Evolutionary conservation across 805 yeast species (phyloP).

Genomic region (Sugiyamaella qingdaonensis): DNA sequence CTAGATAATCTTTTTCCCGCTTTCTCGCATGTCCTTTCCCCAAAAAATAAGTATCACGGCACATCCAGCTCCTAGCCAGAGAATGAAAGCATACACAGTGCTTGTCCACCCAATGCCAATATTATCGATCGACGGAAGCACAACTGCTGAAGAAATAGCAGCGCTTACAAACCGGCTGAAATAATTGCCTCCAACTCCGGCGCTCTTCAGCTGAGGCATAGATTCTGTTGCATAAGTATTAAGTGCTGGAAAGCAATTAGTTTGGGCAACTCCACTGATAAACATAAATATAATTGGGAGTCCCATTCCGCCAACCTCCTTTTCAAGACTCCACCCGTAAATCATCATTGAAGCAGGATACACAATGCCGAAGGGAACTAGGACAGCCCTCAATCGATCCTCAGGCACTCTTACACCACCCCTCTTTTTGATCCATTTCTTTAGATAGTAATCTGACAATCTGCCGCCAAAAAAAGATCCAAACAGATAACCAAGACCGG

Average conservation of each 20-base stretch:
- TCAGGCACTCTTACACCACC: conserved; percentile 47
- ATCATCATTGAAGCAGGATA: conserved; percentile 44
- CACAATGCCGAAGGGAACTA: conserved; percentile 40
- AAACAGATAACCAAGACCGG: conserved; percentile 49
- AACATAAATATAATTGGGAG: conserved; percentile 50
- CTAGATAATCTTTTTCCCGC: conserved; percentile 1
- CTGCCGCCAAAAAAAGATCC: conserved; percentile 53
- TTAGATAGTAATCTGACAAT: conserved; percentile 48
- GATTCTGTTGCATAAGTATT: conserved; percentile 59
- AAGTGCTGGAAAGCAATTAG: conserved; percentile 47
- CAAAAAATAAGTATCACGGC: conserved; percentile 35
- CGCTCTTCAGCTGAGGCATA: conserved; percentile 51
- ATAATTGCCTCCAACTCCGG: conserved; percentile 53
- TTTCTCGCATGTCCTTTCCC: conserved; percentile 39
- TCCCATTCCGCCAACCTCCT: conserved; percentile 51
- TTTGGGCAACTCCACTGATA: conserved; percentile 47
- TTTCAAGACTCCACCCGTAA: conserved; percentile 52
- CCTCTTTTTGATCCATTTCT: conserved; percentile 39
- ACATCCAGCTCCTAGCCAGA: conserved; percentile 38
- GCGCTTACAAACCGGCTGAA: conserved; percentile 48
- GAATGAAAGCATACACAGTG: conserved; percentile 44
- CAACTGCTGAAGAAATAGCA: conserved; percentile 49
- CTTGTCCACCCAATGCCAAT: conserved; percentile 58
- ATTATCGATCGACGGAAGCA: conserved; percentile 41
- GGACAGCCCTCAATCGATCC: conserved; percentile 44